Evolutionary conservation across 768 basidiomycete genomes (phyloP), one percentile per base, ranked within the genome.

Genomic region (Boletus reticulatus): DNA sequence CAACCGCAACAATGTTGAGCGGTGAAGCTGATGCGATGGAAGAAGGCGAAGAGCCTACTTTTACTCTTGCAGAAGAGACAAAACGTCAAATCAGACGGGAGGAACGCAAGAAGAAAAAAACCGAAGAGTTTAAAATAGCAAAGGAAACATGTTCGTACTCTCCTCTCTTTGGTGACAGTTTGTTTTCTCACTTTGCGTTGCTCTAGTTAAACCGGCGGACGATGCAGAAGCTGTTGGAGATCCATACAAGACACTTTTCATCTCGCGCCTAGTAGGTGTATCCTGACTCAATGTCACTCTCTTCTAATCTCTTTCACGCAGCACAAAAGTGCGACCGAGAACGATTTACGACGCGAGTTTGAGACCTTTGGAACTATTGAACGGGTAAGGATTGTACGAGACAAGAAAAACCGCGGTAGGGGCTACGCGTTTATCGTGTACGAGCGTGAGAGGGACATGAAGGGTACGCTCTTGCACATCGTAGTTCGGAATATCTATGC

Each of bases 401-500:
- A 97, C 79, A 85, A 89, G 72, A 94, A 94, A 67, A 84, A 81
- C 48, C 89, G 92, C 55, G 84, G 89, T 67, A 79, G 89, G 59
- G 94, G 94, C 14, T 98, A 98, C 71, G 96, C 96, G 20, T 99
- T 99, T 74, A 81, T 99, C 59, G 94, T 99, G 17, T 99, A 93
- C 62, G 97, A 99, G 70, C 85, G 97, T 31, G 97, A 98, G 75
- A 85, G 95, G 55, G 97, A 99, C 71, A 99, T 99, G 97, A 98
- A 98, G 84, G 95, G 95, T 95, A 71, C 48, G 13, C 19, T 31
- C 16, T 12, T 39, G 63, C 48, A 48, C 45, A 49, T 54, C 43
- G 53, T 54, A 20, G 38, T 62, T 59, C 52, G 55, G 55, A 36
- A 29, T 20, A 16, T 47, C 48, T 62, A 43, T 61, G 61, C 54